Evolutionary conservation across 2,329 filamentous ascomycete species (phyloP), one percentile per base, ranked within the genome.

Genomic region (Cytospora paraplurivora): DNA sequence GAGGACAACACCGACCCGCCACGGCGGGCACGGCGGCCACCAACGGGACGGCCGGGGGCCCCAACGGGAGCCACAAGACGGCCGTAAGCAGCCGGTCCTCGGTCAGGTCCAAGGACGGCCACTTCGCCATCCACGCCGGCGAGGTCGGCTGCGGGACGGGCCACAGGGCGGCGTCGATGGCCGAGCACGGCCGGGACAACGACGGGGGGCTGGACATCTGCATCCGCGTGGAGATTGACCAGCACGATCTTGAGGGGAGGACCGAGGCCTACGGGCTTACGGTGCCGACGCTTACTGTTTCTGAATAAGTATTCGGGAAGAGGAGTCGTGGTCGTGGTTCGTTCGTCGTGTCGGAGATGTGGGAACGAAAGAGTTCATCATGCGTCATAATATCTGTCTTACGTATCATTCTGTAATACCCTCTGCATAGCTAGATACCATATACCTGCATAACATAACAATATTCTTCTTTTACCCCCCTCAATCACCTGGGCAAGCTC

Each of bases 211-310:
- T 99, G 5, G 92, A 97, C 70, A 87, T 98, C 56, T 88, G 88
- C 62, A 86, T 99, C 70, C 90, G 93, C 63, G 88, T 97, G 67
- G 95, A 99, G 77, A 87, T 94, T 67, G 88, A 93, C 73, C 91
- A 96, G 72, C 88, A 89, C 70, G 88, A 98, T 73, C 86, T 87
- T 2, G 82, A 90, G 41, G 95, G 95, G 44, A 86, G 85, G 68
- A 98, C 95, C 0, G 83, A 88, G 66, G 85, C 88, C 15, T 99
- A 99, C 72, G 90, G 93, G 11, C 79, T 99, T 55, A 88, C 92
- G 1, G 87, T 99, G n/a, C 95, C 95, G 13, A 79, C 84, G 33
- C 80, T 97, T 56, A 58, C 53, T n/a, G 33, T 55, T 49, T 32
- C 21, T 47, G 47, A 32, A 3, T 59, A 27, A 57, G 27, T 27